Percentiles rank a stretch among this genome's conserved stretches.
These are phyloP conservation scores for Eleusine indica DNA, from an alignment of 176 grass and related monocot species.

Conservation along the genomic window DNA sequence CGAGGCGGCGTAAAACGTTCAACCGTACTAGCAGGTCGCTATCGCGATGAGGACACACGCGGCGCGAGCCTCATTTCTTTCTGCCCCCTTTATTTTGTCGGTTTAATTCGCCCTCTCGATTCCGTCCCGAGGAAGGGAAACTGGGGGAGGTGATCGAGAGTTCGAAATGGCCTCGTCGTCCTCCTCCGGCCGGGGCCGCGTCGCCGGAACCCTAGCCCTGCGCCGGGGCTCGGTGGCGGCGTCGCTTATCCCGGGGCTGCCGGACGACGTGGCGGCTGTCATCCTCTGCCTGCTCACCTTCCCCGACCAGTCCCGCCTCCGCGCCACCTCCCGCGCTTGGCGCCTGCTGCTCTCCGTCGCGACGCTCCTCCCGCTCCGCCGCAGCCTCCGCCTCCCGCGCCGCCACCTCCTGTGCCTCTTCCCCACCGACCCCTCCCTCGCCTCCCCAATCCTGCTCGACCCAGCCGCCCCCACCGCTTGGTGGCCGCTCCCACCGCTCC, in stretches of 20 bases:
- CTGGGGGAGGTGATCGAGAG: neutral
- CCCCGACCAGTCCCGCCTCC: constrained; percentile 73
- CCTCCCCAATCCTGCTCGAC: constrained; percentile 73
- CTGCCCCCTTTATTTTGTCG: neutral
- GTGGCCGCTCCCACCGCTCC: constrained; percentile 67
- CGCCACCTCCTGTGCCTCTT: constrained; percentile 78
- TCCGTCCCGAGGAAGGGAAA: constrained; percentile 8
- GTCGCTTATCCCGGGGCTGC: constrained; percentile 73
- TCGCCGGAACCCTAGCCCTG: constrained; percentile 43
- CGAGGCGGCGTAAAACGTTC: neutral
- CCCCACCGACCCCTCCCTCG: constrained; percentile 74
- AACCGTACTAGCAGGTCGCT: neutral
- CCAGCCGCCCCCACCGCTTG: constrained; percentile 62
- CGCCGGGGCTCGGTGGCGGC: constrained; percentile 3
- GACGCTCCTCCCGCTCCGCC: constrained; percentile 69
- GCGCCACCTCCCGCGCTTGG: constrained; percentile 70
- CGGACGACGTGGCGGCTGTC: constrained; percentile 64
- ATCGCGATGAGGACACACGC: constrained; percentile 4
- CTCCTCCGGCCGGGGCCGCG: constrained; percentile 9
- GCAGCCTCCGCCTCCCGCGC: constrained; percentile 59
- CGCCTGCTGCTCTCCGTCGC: constrained; percentile 59
- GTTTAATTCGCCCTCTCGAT: neutral
- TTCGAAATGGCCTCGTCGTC: constrained; percentile 54
- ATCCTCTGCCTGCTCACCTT: constrained; percentile 78
- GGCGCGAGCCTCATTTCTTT: neutral